phyloP scores from a whole-genome alignment of 768 basidiomycete genomes.

The Gloeostereum incarnatum region DNA sequence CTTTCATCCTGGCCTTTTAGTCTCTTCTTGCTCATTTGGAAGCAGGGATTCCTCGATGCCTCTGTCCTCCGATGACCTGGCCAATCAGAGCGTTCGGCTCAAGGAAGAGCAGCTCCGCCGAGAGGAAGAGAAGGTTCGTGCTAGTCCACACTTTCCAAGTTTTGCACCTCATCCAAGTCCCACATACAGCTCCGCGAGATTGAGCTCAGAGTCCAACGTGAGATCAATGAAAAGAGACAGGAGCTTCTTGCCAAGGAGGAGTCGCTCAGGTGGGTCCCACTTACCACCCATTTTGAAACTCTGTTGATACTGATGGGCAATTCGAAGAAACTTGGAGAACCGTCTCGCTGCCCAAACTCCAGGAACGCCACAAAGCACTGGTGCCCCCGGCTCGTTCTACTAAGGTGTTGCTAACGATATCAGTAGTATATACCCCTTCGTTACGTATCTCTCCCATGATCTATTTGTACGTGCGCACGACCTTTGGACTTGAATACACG shows the following conservation, averaged over 20 bases:
- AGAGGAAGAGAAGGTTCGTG: slow-evolving; percentile 71
- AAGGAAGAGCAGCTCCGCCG: slow-evolving; percentile 87
- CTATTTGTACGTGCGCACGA: no score
- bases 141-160: not conserved
- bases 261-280: slow-evolving; percentile 45
- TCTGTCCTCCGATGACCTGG: slow-evolving; percentile 81
- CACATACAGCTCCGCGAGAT: slow-evolving; percentile 62
- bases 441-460: no score
- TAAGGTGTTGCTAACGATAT: no score
- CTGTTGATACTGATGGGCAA: not conserved
- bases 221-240: slow-evolving; percentile 83
- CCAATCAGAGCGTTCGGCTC: slow-evolving; percentile 75
- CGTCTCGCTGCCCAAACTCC: slow-evolving; percentile 46
- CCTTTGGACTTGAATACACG: no score
- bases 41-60: slow-evolving; percentile 58
- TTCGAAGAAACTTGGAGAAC: slow-evolving; percentile 44
- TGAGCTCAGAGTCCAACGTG: slow-evolving; percentile 78
- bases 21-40: slow-evolving; percentile 4
- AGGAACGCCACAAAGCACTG: no score
- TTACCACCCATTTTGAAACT: not conserved
- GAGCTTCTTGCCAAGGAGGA: slow-evolving; percentile 84
- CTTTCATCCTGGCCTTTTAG: not conserved
- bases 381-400: no score
- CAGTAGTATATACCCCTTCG: no score
- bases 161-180: slow-evolving; percentile 1